Base-by-base conservation (phyloP, 371 early-diverging fungal species). In the Rhizopus microsporus region DNA sequence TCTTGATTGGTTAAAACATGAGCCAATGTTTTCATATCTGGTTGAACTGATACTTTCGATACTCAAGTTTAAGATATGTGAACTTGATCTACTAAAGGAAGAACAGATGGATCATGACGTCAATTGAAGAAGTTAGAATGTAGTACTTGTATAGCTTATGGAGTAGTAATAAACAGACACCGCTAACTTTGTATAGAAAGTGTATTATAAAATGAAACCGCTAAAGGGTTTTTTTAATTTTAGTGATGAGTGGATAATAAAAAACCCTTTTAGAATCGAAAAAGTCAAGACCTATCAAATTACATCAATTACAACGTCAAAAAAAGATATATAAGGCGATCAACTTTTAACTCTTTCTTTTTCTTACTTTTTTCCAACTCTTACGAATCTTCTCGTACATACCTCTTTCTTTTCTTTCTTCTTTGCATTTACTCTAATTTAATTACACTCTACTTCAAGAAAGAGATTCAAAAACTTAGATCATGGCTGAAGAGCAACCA, bases 401-500 rank as follows among this genome's bases (percentile, higher is more conserved):
- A 23, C 43, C 43, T 15, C 43, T 15, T 43, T 43, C 7, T 43
- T 43, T 43, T 6, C 1, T n/a, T 46, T 45, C 29, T 4, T 2
- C 8, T 46, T 23, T 7, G 29, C 7, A 7, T 12, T 8, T 29
- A 23, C 29, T 46, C 46, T 23, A 46, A 46, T 7, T 46, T 29
- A 46, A 29, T 46, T 46, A 46, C 46, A 46, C 8, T 3, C 8
- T 9, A 46, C 29, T 8, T 8, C 9, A 29, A 23, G 12, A 46
- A 46, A 8, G 29, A 46, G 29, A 45, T 23, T 23, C 17, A 46
- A 46, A 23, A 1, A 5, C 12, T 30, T 62, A 37, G 45, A 55
- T 17, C 45, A 62, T 62, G 67, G 56, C 62, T 30, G 62, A 61
- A 33, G 57, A 54, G 52, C 45, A 66, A 49, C 63, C 58, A 51